These are phyloP conservation scores for Magnaporthales sp. DNA, from an alignment of 2,329 filamentous ascomycete species.

Conservation along the genomic window DNA sequence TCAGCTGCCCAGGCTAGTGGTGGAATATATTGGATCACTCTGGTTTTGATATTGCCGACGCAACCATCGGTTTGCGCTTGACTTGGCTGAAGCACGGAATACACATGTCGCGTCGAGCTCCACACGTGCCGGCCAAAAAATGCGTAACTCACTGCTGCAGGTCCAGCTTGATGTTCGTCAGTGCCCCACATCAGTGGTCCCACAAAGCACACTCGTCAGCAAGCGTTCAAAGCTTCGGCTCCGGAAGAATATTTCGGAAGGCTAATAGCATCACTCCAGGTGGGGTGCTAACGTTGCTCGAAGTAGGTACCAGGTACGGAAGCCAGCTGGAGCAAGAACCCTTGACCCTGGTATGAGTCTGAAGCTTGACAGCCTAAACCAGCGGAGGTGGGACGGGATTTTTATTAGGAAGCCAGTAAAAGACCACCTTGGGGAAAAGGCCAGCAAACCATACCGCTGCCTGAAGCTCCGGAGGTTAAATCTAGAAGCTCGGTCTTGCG, in stretches of 20 bases:
- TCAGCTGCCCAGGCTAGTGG: neutral
- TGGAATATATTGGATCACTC: neutral
- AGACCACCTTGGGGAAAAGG: neutral
- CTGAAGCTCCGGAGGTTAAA: neutral
- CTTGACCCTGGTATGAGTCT: neutral
- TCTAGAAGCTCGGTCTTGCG: neutral
- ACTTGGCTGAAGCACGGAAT: neutral
- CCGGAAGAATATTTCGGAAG: slow-evolving; percentile 5
- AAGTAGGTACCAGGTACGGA: neutral
- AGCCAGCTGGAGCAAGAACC: neutral
- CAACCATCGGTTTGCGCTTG: neutral
- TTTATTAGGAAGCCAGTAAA: neutral
- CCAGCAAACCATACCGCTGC: slow-evolving; percentile 3
- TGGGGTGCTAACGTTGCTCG: neutral
- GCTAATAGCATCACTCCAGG: neutral
- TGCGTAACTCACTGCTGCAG: neutral
- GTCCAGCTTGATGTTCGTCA: neutral
- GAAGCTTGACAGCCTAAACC: neutral
- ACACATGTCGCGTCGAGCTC: neutral
- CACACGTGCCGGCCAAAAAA: neutral
- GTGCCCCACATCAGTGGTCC: neutral
- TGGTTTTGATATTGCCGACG: neutral
- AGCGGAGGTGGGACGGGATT: neutral
- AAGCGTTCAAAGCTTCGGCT: neutral
- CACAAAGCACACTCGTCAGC: neutral